These are phyloP conservation scores for Fusarium sp. DNA, from an alignment of 2,329 filamentous ascomycete genomes.

Conservation along the genomic window DNA sequence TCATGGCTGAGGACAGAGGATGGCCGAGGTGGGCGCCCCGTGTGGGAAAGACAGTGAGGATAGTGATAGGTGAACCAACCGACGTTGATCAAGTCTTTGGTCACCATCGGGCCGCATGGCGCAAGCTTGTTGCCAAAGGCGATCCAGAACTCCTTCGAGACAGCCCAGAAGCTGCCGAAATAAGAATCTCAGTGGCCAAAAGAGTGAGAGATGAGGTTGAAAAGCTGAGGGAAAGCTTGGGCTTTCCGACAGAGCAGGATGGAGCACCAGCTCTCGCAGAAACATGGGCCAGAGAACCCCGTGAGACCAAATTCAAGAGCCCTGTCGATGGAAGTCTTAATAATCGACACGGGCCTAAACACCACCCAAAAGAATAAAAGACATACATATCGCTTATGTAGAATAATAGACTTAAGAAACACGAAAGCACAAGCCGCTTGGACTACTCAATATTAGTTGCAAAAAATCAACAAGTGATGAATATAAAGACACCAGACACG, in stretches of 20 bases:
- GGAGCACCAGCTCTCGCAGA: slow-evolving; percentile 81
- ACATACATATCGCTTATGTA: slow-evolving; percentile 36
- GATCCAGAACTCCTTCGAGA: slow-evolving; percentile 62
- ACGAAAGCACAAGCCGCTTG: slow-evolving; percentile 13
- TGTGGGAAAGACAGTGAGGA: slow-evolving; percentile 74
- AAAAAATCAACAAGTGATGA: slow-evolving; percentile 15
- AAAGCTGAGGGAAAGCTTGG: slow-evolving; percentile 78
- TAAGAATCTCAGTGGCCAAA: slow-evolving; percentile 81
- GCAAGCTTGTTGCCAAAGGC: slow-evolving; percentile 67
- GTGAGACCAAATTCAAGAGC: slow-evolving; percentile 64
- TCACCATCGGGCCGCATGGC: slow-evolving; percentile 81
- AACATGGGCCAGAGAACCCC: slow-evolving; percentile 76
- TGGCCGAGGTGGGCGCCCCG: slow-evolving; percentile 88
- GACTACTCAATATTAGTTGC: slow-evolving; percentile 37
- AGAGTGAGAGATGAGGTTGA: slow-evolving; percentile 84
- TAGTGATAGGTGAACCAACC: slow-evolving; percentile 84
- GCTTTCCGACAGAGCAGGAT: slow-evolving; percentile 82
- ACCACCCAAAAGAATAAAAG: slow-evolving; percentile 23
- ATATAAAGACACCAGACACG: slow-evolving; percentile 21
- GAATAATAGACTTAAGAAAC: slow-evolving; percentile 23
- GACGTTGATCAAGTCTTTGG: slow-evolving; percentile 82
- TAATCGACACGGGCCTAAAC: slow-evolving; percentile 52
- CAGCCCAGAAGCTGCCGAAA: slow-evolving; percentile 74
- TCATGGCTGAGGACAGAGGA: slow-evolving; percentile 86
- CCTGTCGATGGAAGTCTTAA: slow-evolving; percentile 67